Percentiles rank a stretch among this genome's conserved stretches.
Conservation (phyloP, 1,139 yeast genomes). For the Scheffersomyces quercinus region DNA sequence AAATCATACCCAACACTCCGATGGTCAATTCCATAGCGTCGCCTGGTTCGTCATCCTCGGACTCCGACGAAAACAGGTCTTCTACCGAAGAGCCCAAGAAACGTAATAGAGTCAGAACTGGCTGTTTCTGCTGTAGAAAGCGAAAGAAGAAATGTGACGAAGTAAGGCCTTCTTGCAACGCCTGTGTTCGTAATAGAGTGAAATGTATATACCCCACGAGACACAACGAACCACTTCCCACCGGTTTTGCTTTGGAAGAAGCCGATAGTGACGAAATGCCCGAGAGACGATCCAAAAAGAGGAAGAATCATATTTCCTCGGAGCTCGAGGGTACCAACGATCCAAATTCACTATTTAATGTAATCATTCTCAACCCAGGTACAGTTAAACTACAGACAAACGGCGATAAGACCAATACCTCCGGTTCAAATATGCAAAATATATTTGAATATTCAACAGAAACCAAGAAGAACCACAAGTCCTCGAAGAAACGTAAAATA, state of each 20-base stretch:
- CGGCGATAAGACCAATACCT: neutral
- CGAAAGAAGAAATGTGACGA: conserved; percentile 56
- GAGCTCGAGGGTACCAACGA: conserved; percentile 3
- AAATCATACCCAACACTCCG: no score
- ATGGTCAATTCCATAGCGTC: no score
- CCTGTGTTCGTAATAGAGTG: conserved; percentile 37
- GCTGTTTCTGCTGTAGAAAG: conserved; percentile 49
- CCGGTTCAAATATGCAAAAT: no score
- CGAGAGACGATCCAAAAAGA: conserved; percentile 2
- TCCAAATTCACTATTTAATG: conserved; percentile 12
- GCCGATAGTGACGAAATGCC: conserved; percentile 10
- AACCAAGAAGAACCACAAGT: neutral
- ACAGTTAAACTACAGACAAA: conserved; percentile 2
- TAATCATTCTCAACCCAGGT: conserved; percentile 7
- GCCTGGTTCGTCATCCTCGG: no score
- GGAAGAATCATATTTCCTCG: neutral
- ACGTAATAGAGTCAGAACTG: conserved; percentile 36
- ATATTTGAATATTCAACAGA: neutral
- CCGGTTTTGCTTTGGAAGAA: conserved; percentile 22
- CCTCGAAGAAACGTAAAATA: conserved; percentile 1
- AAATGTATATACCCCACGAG: conserved; percentile 42
- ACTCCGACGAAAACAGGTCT: no score
- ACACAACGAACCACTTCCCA: conserved; percentile 30
- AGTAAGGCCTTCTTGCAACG: conserved; percentile 35
- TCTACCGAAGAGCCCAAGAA: conserved; percentile 2